These are phyloP conservation scores for Trichoderma gracile DNA, from an alignment of 2,329 filamentous ascomycete species.

Conservation along the genomic window DNA sequence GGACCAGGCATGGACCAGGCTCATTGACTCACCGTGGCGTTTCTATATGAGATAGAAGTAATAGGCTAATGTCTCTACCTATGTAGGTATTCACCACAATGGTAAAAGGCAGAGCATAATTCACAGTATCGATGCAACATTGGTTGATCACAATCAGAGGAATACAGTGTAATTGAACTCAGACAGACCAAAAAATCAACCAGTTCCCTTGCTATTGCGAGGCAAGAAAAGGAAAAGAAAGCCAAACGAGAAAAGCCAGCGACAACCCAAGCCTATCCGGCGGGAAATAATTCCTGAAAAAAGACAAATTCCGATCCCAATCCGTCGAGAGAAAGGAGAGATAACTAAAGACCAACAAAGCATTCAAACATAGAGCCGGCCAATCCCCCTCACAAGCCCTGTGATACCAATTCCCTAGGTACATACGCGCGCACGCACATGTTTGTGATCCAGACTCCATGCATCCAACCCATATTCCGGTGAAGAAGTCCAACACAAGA, in stretches of 20 bases:
- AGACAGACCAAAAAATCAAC: background rate
- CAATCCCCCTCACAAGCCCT: conserved; percentile 14
- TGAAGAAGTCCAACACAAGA: conserved; percentile 16
- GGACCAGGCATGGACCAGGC: background rate
- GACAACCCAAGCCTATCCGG: conserved; percentile 1
- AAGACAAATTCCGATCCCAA: conserved; percentile 1
- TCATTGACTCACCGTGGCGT: background rate
- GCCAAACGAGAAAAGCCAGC: background rate
- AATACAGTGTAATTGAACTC: conserved; percentile 1
- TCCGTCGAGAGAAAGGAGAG: background rate
- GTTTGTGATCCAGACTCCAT: conserved; percentile 35
- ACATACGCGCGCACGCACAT: conserved; percentile 11
- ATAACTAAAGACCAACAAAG: background rate
- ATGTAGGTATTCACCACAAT: too few relatives aligned
- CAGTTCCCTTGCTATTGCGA: background rate
- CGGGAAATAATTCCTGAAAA: background rate
- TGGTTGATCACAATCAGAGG: background rate
- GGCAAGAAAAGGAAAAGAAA: background rate
- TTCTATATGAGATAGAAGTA: background rate
- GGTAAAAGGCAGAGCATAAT: background rate
- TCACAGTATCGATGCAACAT: background rate
- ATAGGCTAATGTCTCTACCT: background rate
- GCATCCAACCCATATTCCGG: conserved; percentile 28
- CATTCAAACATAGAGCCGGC: conserved; percentile 15
- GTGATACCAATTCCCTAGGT: conserved; percentile 21